Conservation (phyloP, 805 yeast genomes). For the Saccharomycopsis schoenii region DNA sequence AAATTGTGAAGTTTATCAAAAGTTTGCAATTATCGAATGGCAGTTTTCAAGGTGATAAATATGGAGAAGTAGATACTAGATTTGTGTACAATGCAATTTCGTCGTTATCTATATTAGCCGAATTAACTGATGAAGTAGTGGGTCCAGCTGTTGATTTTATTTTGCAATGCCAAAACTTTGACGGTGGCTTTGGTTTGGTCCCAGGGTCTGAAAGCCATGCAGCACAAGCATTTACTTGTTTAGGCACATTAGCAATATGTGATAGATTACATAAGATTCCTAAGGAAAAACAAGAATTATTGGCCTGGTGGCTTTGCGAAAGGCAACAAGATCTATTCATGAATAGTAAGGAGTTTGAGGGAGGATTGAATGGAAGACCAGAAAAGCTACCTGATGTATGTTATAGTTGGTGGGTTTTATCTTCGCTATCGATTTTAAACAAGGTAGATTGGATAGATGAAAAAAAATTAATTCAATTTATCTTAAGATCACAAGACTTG, state of each 20-base stretch:
- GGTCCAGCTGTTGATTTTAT: constrained; percentile 61
- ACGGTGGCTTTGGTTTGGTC: constrained; percentile 88
- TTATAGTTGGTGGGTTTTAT: constrained; percentile 95
- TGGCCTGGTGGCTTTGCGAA: constrained; percentile 85
- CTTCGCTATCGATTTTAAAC: constrained; percentile 58
- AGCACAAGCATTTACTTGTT: constrained; percentile 81
- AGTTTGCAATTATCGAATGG: constrained; percentile 40
- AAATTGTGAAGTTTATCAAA: constrained; percentile 30
- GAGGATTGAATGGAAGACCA: constrained; percentile 95
- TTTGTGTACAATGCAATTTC: constrained; percentile 79
- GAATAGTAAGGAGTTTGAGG: constrained; percentile 34
- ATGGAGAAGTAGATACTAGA: constrained; percentile 89
- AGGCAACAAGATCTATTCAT: constrained; percentile 51
- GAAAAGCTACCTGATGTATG: constrained; percentile 96
- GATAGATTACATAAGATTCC: constrained; percentile 40
- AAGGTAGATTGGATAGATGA: constrained; percentile 72
- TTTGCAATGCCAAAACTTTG: constrained; percentile 70
- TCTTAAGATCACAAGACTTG: constrained; percentile 66
- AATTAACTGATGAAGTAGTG: constrained; percentile 40
- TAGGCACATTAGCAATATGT: constrained; percentile 70
- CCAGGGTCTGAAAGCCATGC: constrained; percentile 97
- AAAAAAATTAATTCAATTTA: constrained; percentile 51
- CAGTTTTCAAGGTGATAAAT: constrained; percentile 79
- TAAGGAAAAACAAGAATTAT: constrained; percentile 31
- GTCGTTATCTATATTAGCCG: constrained; percentile 59